A percentile compares a stretch with the other conserved stretches of the same genome.
phyloP scores from a whole-genome alignment of 2,329 filamentous ascomycete genomes.

The Aquanectria penicillioides region DNA sequence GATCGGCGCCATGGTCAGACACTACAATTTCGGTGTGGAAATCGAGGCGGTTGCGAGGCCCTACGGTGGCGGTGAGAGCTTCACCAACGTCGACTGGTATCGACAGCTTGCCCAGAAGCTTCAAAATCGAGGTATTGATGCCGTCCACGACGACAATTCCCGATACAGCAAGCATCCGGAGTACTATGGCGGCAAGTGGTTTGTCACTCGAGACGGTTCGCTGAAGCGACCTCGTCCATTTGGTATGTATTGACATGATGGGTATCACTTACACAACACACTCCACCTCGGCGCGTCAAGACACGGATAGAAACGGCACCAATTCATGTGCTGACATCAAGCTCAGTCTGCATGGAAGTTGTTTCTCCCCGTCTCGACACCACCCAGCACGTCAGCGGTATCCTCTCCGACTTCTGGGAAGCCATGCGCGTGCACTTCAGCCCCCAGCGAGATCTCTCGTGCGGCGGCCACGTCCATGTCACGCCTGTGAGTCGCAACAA shows the following conservation, averaged over 20 bases:
- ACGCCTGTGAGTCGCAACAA: conserved; percentile 47
- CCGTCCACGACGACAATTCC: conserved; percentile 50
- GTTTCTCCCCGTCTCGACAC: conserved; percentile 52
- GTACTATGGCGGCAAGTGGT: conserved; percentile 55
- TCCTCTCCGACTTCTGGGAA: conserved; percentile 53
- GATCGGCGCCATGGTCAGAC: conserved; percentile 38
- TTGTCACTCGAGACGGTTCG: conserved; percentile 53
- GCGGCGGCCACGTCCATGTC: conserved; percentile 53
- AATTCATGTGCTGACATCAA: conserved; percentile 10
- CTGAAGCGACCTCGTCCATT: conserved; percentile 49
- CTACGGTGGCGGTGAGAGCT: conserved; percentile 48
- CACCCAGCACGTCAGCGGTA: conserved; percentile 43
- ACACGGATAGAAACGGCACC: background rate
- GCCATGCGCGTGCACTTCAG: conserved; percentile 54
- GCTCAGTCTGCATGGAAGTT: conserved; percentile 53
- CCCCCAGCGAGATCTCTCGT: conserved; percentile 47
- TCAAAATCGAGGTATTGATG: conserved; percentile 49
- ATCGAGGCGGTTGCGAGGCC: conserved; percentile 51
- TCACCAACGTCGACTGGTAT: conserved; percentile 53
- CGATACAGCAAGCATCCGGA: conserved; percentile 53
- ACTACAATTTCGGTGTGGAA: conserved; percentile 54
- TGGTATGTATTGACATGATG: conserved; percentile 40
- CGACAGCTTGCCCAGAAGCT: conserved; percentile 52
- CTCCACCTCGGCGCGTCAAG: too few species aligned
- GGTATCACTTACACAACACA: background rate